phyloP scores from a whole-genome alignment of 1,284 basidiomycete genomes.

The Apiotrichum domesticum region DNA sequence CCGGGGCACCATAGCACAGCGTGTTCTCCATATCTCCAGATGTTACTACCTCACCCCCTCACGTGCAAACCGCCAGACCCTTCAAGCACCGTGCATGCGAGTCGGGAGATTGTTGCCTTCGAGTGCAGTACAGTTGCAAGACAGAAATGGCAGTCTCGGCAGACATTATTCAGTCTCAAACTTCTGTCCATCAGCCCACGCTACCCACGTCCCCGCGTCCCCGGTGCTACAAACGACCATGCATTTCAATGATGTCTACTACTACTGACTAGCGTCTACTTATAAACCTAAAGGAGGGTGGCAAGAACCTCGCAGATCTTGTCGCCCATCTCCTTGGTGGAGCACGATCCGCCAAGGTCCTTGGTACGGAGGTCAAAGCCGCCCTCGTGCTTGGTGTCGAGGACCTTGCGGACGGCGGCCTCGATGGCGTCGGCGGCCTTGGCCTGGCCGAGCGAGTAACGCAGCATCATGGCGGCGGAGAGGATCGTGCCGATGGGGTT shows the following conservation, averaged over 20 bases:
- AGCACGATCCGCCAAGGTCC: slow-evolving; percentile 76
- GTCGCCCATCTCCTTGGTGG: slow-evolving; percentile 76
- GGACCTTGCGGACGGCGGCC: slow-evolving; percentile 75
- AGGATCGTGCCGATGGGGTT: slow-evolving; percentile 93
- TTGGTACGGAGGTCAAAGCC: slow-evolving; percentile 76
- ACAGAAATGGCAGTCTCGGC: too few species aligned
- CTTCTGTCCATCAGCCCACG: too few species aligned
- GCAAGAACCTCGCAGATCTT: slow-evolving; percentile 72
- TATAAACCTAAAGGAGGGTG: slow-evolving; percentile 48
- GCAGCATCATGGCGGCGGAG: slow-evolving; percentile 85
- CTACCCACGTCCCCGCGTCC: too few species aligned
- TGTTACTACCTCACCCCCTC: too few species aligned
- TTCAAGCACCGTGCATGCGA: too few species aligned
- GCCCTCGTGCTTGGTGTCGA: slow-evolving; percentile 67
- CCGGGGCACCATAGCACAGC: too few species aligned
- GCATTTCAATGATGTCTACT: not conserved
- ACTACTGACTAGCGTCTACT: not conserved
- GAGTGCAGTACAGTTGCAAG: too few species aligned
- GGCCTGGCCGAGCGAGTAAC: slow-evolving; percentile 49
- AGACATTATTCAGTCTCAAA: too few species aligned
- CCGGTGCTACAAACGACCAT: not conserved
- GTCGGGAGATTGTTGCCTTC: too few species aligned
- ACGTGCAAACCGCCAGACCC: too few species aligned
- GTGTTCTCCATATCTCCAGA: too few species aligned
- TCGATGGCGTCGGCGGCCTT: slow-evolving; percentile 59